Percentiles rank a stretch among this genome's conserved stretches.
These are phyloP conservation scores for Silene coronaria DNA, from an alignment of 179 eudicot species.

Conservation along the genomic window DNA sequence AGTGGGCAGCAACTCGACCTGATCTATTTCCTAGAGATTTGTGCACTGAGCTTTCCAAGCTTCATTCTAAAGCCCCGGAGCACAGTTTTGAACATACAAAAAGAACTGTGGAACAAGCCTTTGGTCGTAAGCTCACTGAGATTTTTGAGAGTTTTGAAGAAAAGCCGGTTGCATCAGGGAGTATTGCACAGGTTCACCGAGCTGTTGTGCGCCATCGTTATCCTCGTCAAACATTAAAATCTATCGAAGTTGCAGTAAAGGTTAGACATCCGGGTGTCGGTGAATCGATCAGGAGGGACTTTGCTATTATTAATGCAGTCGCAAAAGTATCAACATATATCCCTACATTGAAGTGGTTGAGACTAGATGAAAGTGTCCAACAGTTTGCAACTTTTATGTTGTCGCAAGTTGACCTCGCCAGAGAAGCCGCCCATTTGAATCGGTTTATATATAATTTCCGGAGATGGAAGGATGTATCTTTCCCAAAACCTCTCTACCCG, in stretches of 20 bases:
- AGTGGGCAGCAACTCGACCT: conserved; percentile 98
- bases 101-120: conserved; percentile 73
- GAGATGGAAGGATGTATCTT: conserved; percentile 86
- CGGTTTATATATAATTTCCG: conserved; percentile 91
- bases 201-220: conserved; percentile 66
- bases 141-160: conserved; percentile 90
- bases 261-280: conserved; percentile 98
- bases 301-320: conserved; percentile 73
- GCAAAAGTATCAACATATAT: conserved; percentile 68
- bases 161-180: conserved; percentile 87
- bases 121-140: conserved; percentile 76
- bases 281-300: conserved; percentile 83
- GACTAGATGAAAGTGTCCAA: conserved; percentile 96
- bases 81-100: conserved; percentile 85
- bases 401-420: conserved; percentile 96
- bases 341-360: conserved; percentile 85
- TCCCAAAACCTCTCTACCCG: conserved; percentile 96
- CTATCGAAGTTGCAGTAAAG: conserved; percentile 85
- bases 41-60: conserved; percentile 68
- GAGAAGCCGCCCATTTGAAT: conserved; percentile 95
- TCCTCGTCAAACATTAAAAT: conserved; percentile 59
- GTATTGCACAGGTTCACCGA: conserved; percentile 94
- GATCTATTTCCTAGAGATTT: conserved; percentile 84
- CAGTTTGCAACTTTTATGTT: conserved; percentile 96
- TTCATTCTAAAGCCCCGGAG: conserved; percentile 91